phyloP scores from a whole-genome alignment of 306 rosid genomes.

The Hippophae rhamnoides region DNA sequence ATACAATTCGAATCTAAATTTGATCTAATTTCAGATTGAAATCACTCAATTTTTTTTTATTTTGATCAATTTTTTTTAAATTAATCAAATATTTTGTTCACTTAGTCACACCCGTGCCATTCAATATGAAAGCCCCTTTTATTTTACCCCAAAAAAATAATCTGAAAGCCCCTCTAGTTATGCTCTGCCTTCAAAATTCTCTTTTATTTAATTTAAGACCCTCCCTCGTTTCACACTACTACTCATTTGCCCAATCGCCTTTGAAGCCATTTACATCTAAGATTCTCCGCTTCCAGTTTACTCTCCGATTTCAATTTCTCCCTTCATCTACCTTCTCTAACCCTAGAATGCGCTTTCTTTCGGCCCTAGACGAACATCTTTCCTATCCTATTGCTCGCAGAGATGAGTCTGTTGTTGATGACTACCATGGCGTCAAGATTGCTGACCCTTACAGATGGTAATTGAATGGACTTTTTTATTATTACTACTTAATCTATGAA shows the following conservation, averaged over 20 bases:
- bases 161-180: no score
- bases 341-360: slow-evolving; percentile 46
- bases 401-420: slow-evolving; percentile 58
- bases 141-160: no score
- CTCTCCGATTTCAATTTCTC: not conserved
- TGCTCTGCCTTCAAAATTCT: not conserved
- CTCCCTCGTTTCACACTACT: not conserved
- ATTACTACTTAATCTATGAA: not conserved
- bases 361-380: slow-evolving; percentile 23
- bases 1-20: no score
- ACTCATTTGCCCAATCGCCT: slow-evolving; percentile 6
- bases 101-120: no score
- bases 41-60: no score
- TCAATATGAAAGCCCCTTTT: no score
- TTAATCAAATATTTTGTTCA: no score
- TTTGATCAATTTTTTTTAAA: no score
- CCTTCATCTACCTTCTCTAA: not conserved
- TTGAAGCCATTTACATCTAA: slow-evolving; percentile 9
- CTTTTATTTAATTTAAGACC: not conserved
- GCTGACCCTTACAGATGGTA: slow-evolving; percentile 86
- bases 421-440: slow-evolving; percentile 57
- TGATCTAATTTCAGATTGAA: no score
- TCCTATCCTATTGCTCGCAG: slow-evolving; percentile 59
- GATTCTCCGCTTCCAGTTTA: not conserved
- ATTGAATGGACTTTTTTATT: not conserved